Conservation (phyloP, 202 grass and related monocot genomes). For the Schoenoplectus triqueter region DNA sequence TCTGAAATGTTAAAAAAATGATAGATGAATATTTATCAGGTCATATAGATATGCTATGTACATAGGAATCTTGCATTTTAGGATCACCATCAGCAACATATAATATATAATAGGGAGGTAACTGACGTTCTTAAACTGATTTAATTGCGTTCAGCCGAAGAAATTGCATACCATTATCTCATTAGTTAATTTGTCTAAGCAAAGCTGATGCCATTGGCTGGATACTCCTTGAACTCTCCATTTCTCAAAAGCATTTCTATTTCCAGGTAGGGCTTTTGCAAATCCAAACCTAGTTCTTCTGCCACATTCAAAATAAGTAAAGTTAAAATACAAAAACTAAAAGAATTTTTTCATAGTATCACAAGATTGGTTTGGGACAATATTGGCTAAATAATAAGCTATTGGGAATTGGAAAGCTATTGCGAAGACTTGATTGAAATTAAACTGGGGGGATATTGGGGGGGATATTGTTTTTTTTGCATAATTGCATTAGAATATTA, state of each 20-base stretch:
- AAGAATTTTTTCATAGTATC: not conserved
- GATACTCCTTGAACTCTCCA: conserved; percentile 23
- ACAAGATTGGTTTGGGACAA: not conserved
- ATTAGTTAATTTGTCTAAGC: conserved; percentile 32
- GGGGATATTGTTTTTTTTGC: not conserved
- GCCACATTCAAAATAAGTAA: not conserved
- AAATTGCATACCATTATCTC: conserved; percentile 16
- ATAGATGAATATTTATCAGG: too few relatives aligned
- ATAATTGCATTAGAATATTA: not conserved
- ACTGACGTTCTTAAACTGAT: too few relatives aligned
- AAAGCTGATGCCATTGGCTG: conserved; percentile 24
- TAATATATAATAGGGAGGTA: too few relatives aligned
- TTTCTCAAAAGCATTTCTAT: conserved; percentile 31
- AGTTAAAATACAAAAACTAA: not conserved
- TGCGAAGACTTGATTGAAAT: not conserved
- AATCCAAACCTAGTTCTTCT: conserved; percentile 2
- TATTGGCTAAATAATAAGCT: not conserved
- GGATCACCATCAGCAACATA: too few relatives aligned
- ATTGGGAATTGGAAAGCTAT: not conserved
- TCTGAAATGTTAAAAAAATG: conserved; percentile 9
- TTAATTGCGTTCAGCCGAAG: not conserved
- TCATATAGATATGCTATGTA: too few relatives aligned
- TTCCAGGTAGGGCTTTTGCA: conserved; percentile 23
- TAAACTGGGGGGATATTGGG: not conserved
- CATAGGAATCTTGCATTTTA: too few relatives aligned